Percentiles rank a stretch among this genome's conserved stretches.
Evolutionary conservation across 805 yeast genomes (phyloP).

Genomic region (Candida jianshihensis): DNA sequence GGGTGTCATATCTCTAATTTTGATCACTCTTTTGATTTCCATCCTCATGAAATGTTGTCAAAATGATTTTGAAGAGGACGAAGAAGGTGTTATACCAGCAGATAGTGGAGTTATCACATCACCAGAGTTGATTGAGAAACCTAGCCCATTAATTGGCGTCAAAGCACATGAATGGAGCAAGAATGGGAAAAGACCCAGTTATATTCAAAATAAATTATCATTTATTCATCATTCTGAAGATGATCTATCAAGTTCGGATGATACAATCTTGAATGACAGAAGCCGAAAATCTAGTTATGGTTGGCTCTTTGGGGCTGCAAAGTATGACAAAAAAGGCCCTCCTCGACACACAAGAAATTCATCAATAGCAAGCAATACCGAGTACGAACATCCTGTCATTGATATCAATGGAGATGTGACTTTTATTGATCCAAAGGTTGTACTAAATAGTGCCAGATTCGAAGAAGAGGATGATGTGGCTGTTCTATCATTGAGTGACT

Average conservation of each 20-base stretch:
- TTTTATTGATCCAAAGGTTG: constrained; percentile 36
- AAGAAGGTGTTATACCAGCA: constrained; percentile 8
- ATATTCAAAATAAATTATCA: constrained; percentile 1
- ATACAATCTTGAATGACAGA: constrained; percentile 5
- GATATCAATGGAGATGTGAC: constrained; percentile 18
- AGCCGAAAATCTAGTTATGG: too few species aligned
- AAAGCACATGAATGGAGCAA: too few species aligned
- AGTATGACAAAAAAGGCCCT: background rate
- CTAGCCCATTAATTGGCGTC: too few species aligned
- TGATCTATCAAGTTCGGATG: constrained; percentile 8
- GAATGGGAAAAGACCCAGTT: background rate
- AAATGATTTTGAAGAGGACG: constrained; percentile 7
- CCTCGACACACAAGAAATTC: constrained; percentile 3
- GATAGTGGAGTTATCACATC: background rate
- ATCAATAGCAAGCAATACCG: constrained; percentile 3
- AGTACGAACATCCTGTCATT: constrained; percentile 19
- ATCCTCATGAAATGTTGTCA: constrained; percentile 20
- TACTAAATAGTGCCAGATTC: constrained; percentile 27
- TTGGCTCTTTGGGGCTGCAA: too few species aligned
- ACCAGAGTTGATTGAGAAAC: too few species aligned
- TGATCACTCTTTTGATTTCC: constrained; percentile 38
- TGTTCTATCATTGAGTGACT: constrained; percentile 37
- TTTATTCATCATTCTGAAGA: constrained; percentile 17
- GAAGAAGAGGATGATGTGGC: too few species aligned
- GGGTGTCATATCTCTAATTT: constrained; percentile 49